Evolutionary conservation across 352 stramenopile species (phyloP).

Genomic region (Phytophthora palmivora): DNA sequence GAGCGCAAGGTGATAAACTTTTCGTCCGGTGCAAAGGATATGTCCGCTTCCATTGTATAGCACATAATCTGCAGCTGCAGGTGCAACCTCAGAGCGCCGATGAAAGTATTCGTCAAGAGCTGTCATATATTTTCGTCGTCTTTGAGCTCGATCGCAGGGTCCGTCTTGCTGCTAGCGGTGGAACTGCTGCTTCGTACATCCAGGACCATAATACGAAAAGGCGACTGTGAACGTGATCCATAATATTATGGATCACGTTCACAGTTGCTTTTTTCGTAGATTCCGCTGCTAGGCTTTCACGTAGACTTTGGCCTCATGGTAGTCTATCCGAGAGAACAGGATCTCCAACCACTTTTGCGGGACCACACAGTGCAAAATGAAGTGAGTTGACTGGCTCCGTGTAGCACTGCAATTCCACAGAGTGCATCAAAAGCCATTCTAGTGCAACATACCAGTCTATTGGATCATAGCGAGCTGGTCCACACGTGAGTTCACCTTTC

Average conservation of each 20-base stretch:
- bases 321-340: background rate
- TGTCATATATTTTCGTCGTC: conserved; percentile 33
- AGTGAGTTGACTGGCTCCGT: background rate
- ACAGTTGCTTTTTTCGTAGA: conserved; percentile 19
- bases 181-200: background rate
- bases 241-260: conserved; percentile 42
- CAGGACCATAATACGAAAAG: conserved; percentile 38
- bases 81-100: conserved; percentile 15
- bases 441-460: background rate
- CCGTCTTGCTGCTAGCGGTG: conserved; percentile 1
- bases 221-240: too few species aligned
- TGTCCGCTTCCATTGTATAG: conserved; percentile 43
- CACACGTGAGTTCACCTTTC: background rate
- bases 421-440: too few species aligned
- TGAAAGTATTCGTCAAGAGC: conserved; percentile 35
- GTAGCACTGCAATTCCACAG: background rate
- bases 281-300: background rate
- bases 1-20: conserved; percentile 18
- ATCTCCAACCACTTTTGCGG: background rate
- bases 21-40: conserved; percentile 42
- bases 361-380: background rate
- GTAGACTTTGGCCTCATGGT: background rate
- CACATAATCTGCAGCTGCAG: conserved; percentile 27
- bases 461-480: too few species aligned
- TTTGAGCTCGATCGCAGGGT: background rate